These are phyloP conservation scores for Suillus spraguei DNA, from an alignment of 768 basidiomycete species.

Conservation along the genomic window DNA sequence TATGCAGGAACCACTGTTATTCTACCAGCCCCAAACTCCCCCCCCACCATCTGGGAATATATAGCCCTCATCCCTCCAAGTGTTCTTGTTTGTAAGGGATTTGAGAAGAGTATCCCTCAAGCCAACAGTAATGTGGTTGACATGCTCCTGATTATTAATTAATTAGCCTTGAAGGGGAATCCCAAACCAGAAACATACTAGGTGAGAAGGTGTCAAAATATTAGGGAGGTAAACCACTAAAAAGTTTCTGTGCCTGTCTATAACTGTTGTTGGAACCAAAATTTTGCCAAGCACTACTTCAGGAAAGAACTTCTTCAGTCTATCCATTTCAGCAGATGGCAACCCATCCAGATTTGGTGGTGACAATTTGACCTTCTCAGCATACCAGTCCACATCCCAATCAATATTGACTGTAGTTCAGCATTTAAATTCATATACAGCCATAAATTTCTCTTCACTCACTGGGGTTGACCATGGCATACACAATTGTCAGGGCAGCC, in stretches of 20 bases:
- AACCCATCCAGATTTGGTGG: no score
- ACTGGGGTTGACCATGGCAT: constrained; percentile 3
- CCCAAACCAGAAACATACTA: neutral
- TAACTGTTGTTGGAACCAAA: no score
- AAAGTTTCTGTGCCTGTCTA: neutral
- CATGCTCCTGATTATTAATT: neutral
- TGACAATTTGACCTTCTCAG: no score
- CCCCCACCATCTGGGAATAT: neutral
- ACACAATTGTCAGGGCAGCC: neutral
- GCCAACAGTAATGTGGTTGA: neutral
- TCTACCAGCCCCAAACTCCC: neutral
- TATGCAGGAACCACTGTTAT: neutral
- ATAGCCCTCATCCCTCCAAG: neutral
- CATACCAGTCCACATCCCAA: no score
- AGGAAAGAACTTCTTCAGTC: no score
- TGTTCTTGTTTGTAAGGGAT: neutral
- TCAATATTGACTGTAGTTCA: neutral
- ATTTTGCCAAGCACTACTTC: no score
- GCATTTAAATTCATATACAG: neutral
- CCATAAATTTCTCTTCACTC: neutral
- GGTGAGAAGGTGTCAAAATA: neutral
- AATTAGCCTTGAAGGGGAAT: neutral
- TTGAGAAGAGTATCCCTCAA: neutral
- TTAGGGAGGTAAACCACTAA: neutral
- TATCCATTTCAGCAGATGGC: no score